phyloP scores from a whole-genome alignment of 2,329 filamentous ascomycete species.

The Dryadomyces quercivorus region DNA sequence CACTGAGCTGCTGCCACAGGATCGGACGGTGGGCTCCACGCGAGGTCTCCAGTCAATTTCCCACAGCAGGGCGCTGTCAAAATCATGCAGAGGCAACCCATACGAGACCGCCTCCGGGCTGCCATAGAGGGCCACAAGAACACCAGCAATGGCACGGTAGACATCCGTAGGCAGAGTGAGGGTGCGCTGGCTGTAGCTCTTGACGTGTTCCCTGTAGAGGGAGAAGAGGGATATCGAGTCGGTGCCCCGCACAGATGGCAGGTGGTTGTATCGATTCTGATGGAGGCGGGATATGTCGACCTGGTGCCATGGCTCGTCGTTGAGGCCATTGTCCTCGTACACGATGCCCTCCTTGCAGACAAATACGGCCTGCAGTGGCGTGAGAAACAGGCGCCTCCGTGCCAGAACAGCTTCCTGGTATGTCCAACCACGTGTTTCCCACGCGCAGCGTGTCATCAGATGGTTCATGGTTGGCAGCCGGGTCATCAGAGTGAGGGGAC shows the following conservation, averaged over 20 bases:
- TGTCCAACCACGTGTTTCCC: conserved; percentile 12
- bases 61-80: conserved; percentile 4
- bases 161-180: not conserved
- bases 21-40: not conserved
- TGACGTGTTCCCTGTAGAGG: not conserved
- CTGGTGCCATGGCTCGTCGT: not conserved
- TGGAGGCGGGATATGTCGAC: not conserved
- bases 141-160: not conserved
- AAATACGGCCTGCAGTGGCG: not conserved
- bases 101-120: not conserved
- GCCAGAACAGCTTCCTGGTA: conserved; percentile 12
- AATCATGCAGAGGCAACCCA: not conserved
- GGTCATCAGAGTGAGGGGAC: not conserved
- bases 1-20: not conserved
- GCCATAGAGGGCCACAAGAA: not conserved
- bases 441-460: not conserved
- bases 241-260: not conserved
- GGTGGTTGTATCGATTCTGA: not conserved
- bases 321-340: not conserved
- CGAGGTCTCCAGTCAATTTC: not conserved
- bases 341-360: not conserved
- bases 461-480: not conserved
- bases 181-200: not conserved
- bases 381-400: conserved; percentile 7
- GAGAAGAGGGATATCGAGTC: not conserved